Conservation (phyloP, 768 basidiomycete genomes). For the Boletus subparvulus region DNA sequence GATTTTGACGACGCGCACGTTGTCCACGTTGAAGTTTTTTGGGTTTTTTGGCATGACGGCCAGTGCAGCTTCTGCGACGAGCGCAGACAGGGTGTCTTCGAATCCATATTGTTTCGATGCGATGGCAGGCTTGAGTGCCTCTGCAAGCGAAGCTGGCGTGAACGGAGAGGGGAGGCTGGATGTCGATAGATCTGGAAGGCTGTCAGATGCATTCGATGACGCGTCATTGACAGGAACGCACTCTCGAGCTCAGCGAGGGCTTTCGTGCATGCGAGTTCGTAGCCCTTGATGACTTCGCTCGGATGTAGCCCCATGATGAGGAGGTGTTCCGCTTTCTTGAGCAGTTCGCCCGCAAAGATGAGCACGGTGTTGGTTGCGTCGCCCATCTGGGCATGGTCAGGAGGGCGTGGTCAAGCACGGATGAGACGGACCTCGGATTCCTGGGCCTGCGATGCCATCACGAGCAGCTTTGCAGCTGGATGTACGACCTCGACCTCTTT, state of each 20-base stretch:
- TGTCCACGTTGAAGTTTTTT: constrained; percentile 96
- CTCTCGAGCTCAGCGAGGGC: constrained; percentile 88
- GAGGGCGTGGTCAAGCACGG: not conserved
- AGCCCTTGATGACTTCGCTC: constrained; percentile 92
- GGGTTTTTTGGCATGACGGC: constrained; percentile 87
- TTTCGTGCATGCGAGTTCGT: constrained; percentile 86
- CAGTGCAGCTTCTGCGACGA: constrained; percentile 92
- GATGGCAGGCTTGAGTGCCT: constrained; percentile 86
- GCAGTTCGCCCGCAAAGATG: constrained; percentile 91
- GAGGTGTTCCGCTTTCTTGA: constrained; percentile 90
- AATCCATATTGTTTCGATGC: constrained; percentile 97
- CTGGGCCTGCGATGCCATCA: constrained; percentile 97
- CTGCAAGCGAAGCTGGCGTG: constrained; percentile 63
- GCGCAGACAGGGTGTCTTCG: constrained; percentile 74
- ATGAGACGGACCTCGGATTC: constrained; percentile 74
- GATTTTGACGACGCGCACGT: constrained; percentile 97
- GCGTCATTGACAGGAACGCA: constrained; percentile 49
- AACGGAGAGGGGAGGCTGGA: constrained; percentile 70
- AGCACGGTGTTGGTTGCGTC: constrained; percentile 95
- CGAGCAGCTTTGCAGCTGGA: constrained; percentile 97
- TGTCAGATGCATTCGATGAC: constrained; percentile 13
- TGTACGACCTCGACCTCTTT: constrained; percentile 98
- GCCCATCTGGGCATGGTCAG: constrained; percentile 68
- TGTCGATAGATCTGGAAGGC: constrained; percentile 60
- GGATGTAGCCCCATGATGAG: constrained; percentile 97